A percentile compares a stretch with the other conserved stretches of the same genome.
phyloP scores from a whole-genome alignment of 2,329 filamentous ascomycete species.

The Aaosphaeria pasadenensis region DNA sequence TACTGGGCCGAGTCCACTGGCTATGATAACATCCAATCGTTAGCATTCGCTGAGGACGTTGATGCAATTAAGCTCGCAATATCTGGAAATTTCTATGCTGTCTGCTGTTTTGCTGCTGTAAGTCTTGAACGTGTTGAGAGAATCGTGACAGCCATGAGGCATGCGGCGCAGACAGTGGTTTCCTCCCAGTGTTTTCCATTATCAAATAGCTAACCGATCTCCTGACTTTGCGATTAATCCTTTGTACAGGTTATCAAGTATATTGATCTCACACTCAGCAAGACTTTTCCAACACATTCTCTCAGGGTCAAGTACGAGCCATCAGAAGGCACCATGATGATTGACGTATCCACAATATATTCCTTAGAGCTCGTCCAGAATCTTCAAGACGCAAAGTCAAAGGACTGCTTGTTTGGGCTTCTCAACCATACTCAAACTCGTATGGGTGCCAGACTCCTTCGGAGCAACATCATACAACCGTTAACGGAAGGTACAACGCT shows the following conservation, averaged over 20 bases:
- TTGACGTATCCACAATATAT: slow-evolving; percentile 82
- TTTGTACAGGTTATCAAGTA: slow-evolving; percentile 69
- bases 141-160: no score
- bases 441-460: slow-evolving; percentile 81
- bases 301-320: slow-evolving; percentile 83
- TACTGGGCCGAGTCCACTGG: slow-evolving; percentile 81
- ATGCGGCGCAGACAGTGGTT: no score
- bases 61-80: slow-evolving; percentile 77
- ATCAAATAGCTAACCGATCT: neutral
- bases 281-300: slow-evolving; percentile 73
- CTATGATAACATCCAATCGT: slow-evolving; percentile 70
- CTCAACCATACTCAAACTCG: slow-evolving; percentile 82
- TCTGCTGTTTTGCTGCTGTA: slow-evolving; percentile 83
- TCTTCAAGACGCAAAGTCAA: slow-evolving; percentile 71
- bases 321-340: slow-evolving; percentile 92
- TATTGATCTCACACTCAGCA: slow-evolving; percentile 66
- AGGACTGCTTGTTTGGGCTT: slow-evolving; percentile 78
- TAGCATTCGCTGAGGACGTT: slow-evolving; percentile 78
- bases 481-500: slow-evolving; percentile 71
- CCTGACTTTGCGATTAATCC: slow-evolving; percentile 4
- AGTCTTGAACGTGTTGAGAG: slow-evolving; percentile 24
- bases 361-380: slow-evolving; percentile 92
- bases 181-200: no score
- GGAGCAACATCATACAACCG: slow-evolving; percentile 85
- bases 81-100: slow-evolving; percentile 80